Base-by-base conservation (phyloP, 495 filamentous ascomycete genomes). In the Penicillium atrosanguineum region DNA sequence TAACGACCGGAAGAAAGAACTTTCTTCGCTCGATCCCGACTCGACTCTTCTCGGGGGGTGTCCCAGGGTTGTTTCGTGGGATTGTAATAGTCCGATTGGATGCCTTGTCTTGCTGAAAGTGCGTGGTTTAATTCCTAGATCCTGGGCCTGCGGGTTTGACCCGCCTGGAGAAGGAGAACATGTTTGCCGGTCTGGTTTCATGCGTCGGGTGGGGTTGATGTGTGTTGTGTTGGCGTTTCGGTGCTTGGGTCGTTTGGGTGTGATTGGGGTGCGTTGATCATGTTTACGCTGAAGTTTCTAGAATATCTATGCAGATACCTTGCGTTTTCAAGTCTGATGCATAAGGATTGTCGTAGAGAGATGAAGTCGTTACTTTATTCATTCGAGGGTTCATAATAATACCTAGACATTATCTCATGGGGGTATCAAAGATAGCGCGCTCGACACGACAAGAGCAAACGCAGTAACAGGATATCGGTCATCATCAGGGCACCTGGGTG, bases 61-160 rank as follows among this genome's bases (percentile, higher is more conserved):
- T 29, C 9, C 37, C 26, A 28, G 43, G 44, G 36, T 44, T 44
- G 21, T 44, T 26, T 15, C 9, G 6, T n/a, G 36, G 14, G 6
- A 5, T 16, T 31, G 23, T 11, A 14, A 8, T 37, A 15, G 52
- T 18, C 40, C 40, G 29, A 49, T 49, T 55, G 52, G 52, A 18
- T 48, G 46, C 45, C 52, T 55, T 45, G 21, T 15, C 49, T 29
- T 46, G 31, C 11, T 14, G 11, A 4, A 2, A 12, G 11, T 31
- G 31, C 31, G 31, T 34, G 11, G 12, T 15, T 34, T 34, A 34
- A 14, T 1, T 34, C 6, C 31, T 34, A 14, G 11, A 34, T 23
- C 5, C 23, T 23, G 31, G 4, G 36, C 14, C 9, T 16, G 44
- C 16, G 44, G 14, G 26, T 46, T 25, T 12, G 21, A 20, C 39